Conservation (phyloP, 768 basidiomycete genomes). For the Nevesoporus exiguus region DNA sequence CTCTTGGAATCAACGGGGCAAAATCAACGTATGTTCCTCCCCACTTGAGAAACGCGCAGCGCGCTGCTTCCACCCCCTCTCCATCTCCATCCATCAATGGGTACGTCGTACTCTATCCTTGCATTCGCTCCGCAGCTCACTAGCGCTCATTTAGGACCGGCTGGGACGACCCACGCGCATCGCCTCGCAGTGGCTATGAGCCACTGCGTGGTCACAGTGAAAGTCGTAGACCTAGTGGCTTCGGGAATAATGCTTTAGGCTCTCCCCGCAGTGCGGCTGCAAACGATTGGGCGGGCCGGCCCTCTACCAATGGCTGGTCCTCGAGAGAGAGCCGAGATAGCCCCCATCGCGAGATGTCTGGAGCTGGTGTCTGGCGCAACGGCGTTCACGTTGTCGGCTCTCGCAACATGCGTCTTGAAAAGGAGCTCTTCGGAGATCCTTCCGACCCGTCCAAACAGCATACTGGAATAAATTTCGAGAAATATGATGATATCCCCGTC, state of each 20-base stretch:
- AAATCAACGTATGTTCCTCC: slow-evolving; percentile 88
- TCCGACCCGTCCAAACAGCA: slow-evolving; percentile 84
- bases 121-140: slow-evolving; percentile 16
- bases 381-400: slow-evolving; percentile 82
- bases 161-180: slow-evolving; percentile 73
- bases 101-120: slow-evolving; percentile 38
- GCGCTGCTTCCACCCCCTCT: slow-evolving; percentile 62
- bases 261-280: slow-evolving; percentile 32
- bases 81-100: slow-evolving; percentile 41
- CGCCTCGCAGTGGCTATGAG: slow-evolving; percentile 52
- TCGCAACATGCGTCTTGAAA: slow-evolving; percentile 86
- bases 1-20: slow-evolving; percentile 65
- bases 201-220: slow-evolving; percentile 39
- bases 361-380: slow-evolving; percentile 78
- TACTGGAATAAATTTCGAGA: slow-evolving; percentile 99
- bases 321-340: slow-evolving; percentile 31
- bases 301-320: slow-evolving; percentile 39
- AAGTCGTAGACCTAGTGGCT: slow-evolving; percentile 37
- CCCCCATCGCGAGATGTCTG: slow-evolving; percentile 48
- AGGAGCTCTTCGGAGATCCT: slow-evolving; percentile 91
- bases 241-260: slow-evolving; percentile 37
- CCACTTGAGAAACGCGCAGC: slow-evolving; percentile 82
- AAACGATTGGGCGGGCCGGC: slow-evolving; percentile 43
- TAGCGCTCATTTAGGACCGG: slow-evolving; percentile 46
- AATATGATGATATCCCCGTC: slow-evolving; percentile 99